phyloP scores from a whole-genome alignment of 2,329 filamentous ascomycete genomes.

The Amesomyces nigricolor region DNA sequence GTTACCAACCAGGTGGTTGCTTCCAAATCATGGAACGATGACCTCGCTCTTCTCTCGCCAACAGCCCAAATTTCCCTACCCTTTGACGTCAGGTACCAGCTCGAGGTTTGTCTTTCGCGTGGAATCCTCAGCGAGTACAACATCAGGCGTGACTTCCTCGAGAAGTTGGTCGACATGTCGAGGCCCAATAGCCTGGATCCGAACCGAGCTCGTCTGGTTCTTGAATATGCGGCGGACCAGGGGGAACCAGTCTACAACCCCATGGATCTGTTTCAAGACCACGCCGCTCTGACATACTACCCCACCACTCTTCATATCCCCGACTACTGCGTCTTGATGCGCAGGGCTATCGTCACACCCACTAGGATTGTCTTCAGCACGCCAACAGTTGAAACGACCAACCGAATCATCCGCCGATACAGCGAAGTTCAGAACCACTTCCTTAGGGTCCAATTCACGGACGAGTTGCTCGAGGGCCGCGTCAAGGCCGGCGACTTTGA shows the following conservation, averaged over 20 bases:
- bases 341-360: slow-evolving; percentile 76
- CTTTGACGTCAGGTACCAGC: slow-evolving; percentile 77
- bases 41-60: slow-evolving; percentile 31
- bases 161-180: slow-evolving; percentile 47
- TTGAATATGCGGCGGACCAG: slow-evolving; percentile 68
- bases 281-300: slow-evolving; percentile 43
- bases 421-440: slow-evolving; percentile 68
- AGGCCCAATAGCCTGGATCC: slow-evolving; percentile 32
- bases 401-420: slow-evolving; percentile 75
- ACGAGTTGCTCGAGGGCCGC: slow-evolving; percentile 62
- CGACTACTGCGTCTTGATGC: slow-evolving; percentile 66
- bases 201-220: slow-evolving; percentile 55
- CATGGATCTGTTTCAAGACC: slow-evolving; percentile 61
- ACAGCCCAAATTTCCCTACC: slow-evolving; percentile 44
- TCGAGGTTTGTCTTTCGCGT: slow-evolving; percentile 88
- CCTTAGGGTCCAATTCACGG: slow-evolving; percentile 80
- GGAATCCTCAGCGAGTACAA: slow-evolving; percentile 71
- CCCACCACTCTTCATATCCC: slow-evolving; percentile 51
- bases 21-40: slow-evolving; percentile 13
- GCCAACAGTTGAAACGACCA: slow-evolving; percentile 78
- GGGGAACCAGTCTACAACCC: slow-evolving; percentile 61
- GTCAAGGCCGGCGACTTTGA: slow-evolving; percentile 51
- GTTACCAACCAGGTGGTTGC: background rate
- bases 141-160: slow-evolving; percentile 62
- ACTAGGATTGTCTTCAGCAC: slow-evolving; percentile 74